Evolutionary conservation across 2,329 filamentous ascomycete genomes (phyloP), one percentile per base, ranked within the genome.

Genomic region (Sporothrix variecibatus): DNA sequence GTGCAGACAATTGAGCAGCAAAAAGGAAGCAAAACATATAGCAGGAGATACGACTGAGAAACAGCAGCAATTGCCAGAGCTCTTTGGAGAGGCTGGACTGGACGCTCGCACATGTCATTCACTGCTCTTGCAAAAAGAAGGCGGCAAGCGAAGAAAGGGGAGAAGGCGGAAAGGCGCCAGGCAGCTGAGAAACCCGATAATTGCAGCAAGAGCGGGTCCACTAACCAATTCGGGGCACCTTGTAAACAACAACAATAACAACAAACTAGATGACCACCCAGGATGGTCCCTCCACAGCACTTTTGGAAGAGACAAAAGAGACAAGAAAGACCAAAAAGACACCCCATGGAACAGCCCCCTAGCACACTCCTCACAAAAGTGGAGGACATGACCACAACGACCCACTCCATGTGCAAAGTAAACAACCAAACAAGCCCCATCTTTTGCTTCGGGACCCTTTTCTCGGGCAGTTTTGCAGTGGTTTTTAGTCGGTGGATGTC

Each of bases 141-240:
- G 20, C 5, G 46, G 38, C 64, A 69, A 40, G 15, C 38, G 56
- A 31, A 31, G 34, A n/a, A 26, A 43, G 26, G 28, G 26, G 53
- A 46, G n/a, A 38, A 46, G 53, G n/a, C 38, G 5, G 65, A 62
- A 49, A 70, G 65, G 49, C 53, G 72, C 68, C 46, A 40, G 56
- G 38, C 26, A 73, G 72, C 72, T 73, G 72, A 73, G 67, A 71
- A 71, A 28, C 26, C 40, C 51, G 69, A 71, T 60, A 73, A 67
- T 71, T 58, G 67, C 49, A 58, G 46, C 58, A 64, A 15, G 15
- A 11, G 65, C 71, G 72, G 72, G 60, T 51, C 71, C 67, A 49
- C 68, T 75, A 74, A 49, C 60, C 73, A 8, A 31, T 67, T 76
- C 73, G 79, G 72, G 80, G 80, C 76, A 79, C 77, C 71, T 79